Base-by-base conservation (phyloP, 73 alveolate genomes). In the Uronychia binucleata region DNA sequence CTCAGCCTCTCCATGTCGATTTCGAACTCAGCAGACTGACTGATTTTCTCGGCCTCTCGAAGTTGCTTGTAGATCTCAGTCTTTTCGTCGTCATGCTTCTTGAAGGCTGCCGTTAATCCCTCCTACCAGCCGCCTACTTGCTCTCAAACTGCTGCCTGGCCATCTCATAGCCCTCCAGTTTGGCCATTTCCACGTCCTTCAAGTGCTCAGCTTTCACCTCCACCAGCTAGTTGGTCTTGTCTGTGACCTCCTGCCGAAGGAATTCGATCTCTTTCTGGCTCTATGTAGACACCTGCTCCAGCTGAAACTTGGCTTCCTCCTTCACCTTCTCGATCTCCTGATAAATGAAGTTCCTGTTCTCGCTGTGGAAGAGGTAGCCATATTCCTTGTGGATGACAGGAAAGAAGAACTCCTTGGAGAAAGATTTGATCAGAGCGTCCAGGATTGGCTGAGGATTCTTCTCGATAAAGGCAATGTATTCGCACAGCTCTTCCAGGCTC, bases 321-420 rank as follows among this genome's bases (percentile, higher is more conserved):
- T 77, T 85, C 1, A 85, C 91, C 59, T 85, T 85, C 29, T 85
- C 91, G 8, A 85, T 33, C 77, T 85, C 91, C 1, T 46, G 67
- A 19, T 46, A 46, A 19, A 46, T 46, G 67, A 11, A 46, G 67
- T 46, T 19, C 19, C 67, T 46, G 67, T 46, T 46, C 67, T 46
- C 67, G n/a, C 67, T 19, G n/a, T 5, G 5, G 67, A 46, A 46
- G n/a, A 46, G 33, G 29, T 85, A 74, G 1, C 86, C 91, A 85
- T 85, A 85, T 8, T 75, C 85, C 28, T 84, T 33, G 31, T 85
- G 85, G 26, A 85, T 58, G 5, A 77, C 82, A 8, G 85, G 85
- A 26, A 85, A 31, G 46, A 85, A 85, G 78, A 67, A 85, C 30
- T 85, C 91, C 29, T 58, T 77, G 1, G 85, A 83, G 57, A 77